phyloP scores from a whole-genome alignment of 2,329 filamentous ascomycete genomes.

The Penicillium sp. region DNA sequence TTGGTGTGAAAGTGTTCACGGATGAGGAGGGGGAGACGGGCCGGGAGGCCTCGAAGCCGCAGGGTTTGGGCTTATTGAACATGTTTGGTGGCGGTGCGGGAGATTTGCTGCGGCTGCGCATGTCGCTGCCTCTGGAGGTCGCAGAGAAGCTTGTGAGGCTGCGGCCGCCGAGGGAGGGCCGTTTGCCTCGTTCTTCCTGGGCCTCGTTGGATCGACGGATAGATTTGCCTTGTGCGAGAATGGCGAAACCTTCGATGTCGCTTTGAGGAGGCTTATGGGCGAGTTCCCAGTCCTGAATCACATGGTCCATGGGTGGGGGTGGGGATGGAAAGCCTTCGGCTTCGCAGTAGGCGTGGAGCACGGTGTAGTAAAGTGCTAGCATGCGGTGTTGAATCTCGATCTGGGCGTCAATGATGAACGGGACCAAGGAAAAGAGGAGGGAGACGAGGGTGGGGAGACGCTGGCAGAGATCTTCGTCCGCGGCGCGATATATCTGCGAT shows the following conservation, averaged over 20 bases:
- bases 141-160: slow-evolving; percentile 24
- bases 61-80: slow-evolving; percentile 25
- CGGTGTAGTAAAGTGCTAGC: slow-evolving; percentile 76
- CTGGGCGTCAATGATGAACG: slow-evolving; percentile 68
- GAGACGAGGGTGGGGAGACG: slow-evolving; percentile 71
- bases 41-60: slow-evolving; percentile 4
- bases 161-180: slow-evolving; percentile 44
- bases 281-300: slow-evolving; percentile 66
- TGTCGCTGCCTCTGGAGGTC: slow-evolving; percentile 21
- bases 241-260: slow-evolving; percentile 65
- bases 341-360: slow-evolving; percentile 71
- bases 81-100: slow-evolving; percentile 24
- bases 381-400: slow-evolving; percentile 76
- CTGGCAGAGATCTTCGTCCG: slow-evolving; percentile 72
- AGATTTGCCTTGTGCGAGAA: slow-evolving; percentile 68
- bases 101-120: slow-evolving; percentile 22
- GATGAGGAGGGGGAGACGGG: slow-evolving; percentile 29
- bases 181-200: slow-evolving; percentile 10
- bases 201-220: slow-evolving; percentile 51
- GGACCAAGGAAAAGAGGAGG: slow-evolving; percentile 72
- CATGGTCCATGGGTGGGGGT: slow-evolving; percentile 69
- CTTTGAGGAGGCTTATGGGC: slow-evolving; percentile 64
- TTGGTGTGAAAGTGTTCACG: slow-evolving; percentile 23
- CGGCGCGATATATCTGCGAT: slow-evolving; percentile 67
- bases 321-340: slow-evolving; percentile 70